phyloP scores from a whole-genome alignment of 176 grass and related monocot genomes.

The Chrysopogon serrulatus region DNA sequence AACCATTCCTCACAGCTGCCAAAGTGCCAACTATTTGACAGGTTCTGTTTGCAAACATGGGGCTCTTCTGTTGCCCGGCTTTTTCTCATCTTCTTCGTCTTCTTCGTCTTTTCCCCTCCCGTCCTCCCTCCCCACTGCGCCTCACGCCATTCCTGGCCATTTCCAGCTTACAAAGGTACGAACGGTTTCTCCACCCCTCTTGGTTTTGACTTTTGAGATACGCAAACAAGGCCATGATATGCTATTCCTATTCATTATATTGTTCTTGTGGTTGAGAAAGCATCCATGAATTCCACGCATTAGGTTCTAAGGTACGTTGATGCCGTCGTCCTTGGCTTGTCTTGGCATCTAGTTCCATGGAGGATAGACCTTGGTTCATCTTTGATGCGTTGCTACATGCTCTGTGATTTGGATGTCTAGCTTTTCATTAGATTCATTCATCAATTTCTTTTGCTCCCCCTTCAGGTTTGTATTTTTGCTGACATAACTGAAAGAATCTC shows the following conservation, averaged over 20 bases:
- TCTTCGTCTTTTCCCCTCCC: neutral
- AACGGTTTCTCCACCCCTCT: conserved; percentile 8
- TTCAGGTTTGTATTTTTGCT: neutral
- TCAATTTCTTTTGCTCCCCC: neutral
- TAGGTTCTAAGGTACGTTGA: conserved; percentile 34
- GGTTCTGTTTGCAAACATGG: conserved; percentile 28
- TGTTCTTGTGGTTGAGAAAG: conserved; percentile 19
- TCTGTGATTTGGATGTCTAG: neutral
- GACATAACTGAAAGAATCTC: neutral
- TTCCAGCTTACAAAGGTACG: conserved; percentile 19
- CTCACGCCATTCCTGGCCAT: conserved; percentile 24
- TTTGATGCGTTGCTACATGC: neutral
- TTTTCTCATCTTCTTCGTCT: conserved; percentile 27
- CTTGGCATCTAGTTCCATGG: neutral
- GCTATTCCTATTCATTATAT: neutral
- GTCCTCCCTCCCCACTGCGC: neutral
- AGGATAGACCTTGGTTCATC: neutral
- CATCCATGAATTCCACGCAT: conserved; percentile 6
- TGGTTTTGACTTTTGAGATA: conserved; percentile 36
- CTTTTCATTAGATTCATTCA: neutral
- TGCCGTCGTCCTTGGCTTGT: neutral
- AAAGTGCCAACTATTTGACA: conserved; percentile 37
- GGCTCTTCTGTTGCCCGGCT: conserved; percentile 40
- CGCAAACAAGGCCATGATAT: neutral
- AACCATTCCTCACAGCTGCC: neutral